A percentile compares a stretch with the other conserved stretches of the same genome.
phyloP scores from a whole-genome alignment of 2,329 filamentous ascomycete species.

The Anthostomella pinea region DNA sequence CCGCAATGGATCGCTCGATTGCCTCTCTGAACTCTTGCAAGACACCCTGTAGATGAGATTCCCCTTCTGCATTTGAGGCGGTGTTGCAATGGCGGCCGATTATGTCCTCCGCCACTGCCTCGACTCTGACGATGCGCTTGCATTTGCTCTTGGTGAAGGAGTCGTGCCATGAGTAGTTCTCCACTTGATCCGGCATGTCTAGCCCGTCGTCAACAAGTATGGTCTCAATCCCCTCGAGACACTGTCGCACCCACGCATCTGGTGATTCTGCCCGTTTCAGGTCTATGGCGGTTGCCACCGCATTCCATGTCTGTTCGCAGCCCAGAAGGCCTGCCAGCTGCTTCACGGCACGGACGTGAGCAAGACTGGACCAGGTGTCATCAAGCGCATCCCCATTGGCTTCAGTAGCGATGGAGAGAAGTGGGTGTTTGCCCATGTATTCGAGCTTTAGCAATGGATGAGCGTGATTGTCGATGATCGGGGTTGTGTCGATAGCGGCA shows the following conservation, averaged over 20 bases:
- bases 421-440: conserved; percentile 43
- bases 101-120: conserved; percentile 65
- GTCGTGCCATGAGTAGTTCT: conserved; percentile 63
- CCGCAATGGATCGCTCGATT: conserved; percentile 57
- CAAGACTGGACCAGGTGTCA: conserved; percentile 59
- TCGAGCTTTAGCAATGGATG: conserved; percentile 62
- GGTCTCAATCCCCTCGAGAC: conserved; percentile 69
- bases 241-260: conserved; percentile 58
- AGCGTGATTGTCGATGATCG: conserved; percentile 72
- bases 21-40: conserved; percentile 47
- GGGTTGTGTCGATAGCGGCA: conserved; percentile 47
- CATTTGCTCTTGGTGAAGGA: conserved; percentile 61
- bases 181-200: conserved; percentile 50
- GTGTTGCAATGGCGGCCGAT: conserved; percentile 45
- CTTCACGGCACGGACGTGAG: conserved; percentile 67
- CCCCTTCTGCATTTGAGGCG: conserved; percentile 36
- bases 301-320: conserved; percentile 61
- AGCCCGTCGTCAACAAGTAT: conserved; percentile 79
- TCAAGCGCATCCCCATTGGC: conserved; percentile 66
- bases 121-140: conserved; percentile 75
- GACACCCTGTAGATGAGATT: conserved; percentile 43
- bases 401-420: conserved; percentile 67
- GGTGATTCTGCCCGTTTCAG: conserved; percentile 43
- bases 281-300: conserved; percentile 44
- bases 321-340: conserved; percentile 65